These are phyloP conservation scores for Penicillium sp. DNA, from an alignment of 2,329 filamentous ascomycete species.

Conservation along the genomic window DNA sequence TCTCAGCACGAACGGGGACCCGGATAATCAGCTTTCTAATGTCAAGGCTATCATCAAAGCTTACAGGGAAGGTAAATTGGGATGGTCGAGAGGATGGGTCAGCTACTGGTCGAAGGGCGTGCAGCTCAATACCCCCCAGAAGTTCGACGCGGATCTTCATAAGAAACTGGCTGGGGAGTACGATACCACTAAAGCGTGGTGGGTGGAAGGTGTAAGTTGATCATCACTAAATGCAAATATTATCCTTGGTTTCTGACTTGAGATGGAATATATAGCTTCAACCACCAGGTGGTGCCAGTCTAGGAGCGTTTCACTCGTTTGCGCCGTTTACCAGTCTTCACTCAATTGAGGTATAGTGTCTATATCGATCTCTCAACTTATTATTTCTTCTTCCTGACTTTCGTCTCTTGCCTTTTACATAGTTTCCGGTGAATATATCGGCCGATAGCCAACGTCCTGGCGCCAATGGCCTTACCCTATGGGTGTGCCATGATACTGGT, in stretches of 20 bases:
- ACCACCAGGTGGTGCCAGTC: background rate
- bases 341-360: background rate
- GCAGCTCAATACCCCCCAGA: slow-evolving; percentile 7
- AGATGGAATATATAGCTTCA: background rate
- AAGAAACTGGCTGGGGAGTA: background rate
- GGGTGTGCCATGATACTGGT: slow-evolving; percentile 6
- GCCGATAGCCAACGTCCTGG: background rate
- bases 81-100: slow-evolving; percentile 3
- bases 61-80: slow-evolving; percentile 1
- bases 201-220: slow-evolving; percentile 10
- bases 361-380: background rate
- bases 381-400: background rate
- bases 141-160: slow-evolving; percentile 1
- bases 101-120: slow-evolving; percentile 12
- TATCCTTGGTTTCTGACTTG: background rate
- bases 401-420: background rate
- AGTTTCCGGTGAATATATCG: background rate
- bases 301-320: background rate
- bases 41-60: background rate
- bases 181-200: slow-evolving; percentile 1
- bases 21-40: slow-evolving; percentile 6
- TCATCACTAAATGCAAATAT: background rate
- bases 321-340: background rate
- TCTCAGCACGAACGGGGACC: background rate
- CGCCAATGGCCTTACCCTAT: background rate